phyloP scores from a whole-genome alignment of 345 rosid genomes.

The Luvunga scandens region DNA sequence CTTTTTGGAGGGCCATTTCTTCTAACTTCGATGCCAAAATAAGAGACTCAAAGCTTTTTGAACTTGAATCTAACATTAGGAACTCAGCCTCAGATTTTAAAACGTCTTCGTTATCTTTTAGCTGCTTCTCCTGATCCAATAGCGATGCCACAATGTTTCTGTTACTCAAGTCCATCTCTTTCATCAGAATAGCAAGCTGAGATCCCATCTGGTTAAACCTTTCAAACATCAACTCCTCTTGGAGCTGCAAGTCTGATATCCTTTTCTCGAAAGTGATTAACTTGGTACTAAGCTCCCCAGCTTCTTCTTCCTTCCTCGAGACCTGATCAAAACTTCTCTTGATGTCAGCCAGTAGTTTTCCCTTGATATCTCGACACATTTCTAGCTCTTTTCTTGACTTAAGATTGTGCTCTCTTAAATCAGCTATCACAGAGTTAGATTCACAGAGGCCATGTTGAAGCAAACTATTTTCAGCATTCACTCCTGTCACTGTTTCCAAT shows the following conservation, averaged over 20 bases:
- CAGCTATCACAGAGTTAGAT: constrained; percentile 64
- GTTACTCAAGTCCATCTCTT: constrained; percentile 69
- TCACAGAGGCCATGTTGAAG: constrained; percentile 74
- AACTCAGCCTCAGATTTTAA: constrained; percentile 55
- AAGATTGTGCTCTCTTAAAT: constrained; percentile 69
- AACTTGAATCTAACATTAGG: constrained; percentile 38
- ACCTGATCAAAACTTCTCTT: constrained; percentile 76
- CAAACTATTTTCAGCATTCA: constrained; percentile 82
- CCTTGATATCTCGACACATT: constrained; percentile 65
- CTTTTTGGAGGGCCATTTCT: constrained; percentile 42
- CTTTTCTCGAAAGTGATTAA: constrained; percentile 66
- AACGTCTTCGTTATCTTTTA: constrained; percentile 44
- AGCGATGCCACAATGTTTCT: constrained; percentile 45
- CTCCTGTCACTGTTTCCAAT: constrained; percentile 78
- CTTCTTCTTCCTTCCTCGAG: constrained; percentile 77
- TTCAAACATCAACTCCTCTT: constrained; percentile 88
- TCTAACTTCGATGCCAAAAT: constrained; percentile 50
- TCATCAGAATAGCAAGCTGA: constrained; percentile 69
- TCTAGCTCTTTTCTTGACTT: constrained; percentile 79
- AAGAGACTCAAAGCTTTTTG: constrained; percentile 73
- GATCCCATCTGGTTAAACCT: constrained; percentile 77
- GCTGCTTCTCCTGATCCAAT: constrained; percentile 48
- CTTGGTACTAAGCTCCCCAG: constrained; percentile 54
- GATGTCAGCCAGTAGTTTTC: constrained; percentile 78
- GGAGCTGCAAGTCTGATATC: constrained; percentile 63